Evolutionary conservation across 2,329 filamentous ascomycete species (phyloP).

Genomic region (Penicillium paneum): DNA sequence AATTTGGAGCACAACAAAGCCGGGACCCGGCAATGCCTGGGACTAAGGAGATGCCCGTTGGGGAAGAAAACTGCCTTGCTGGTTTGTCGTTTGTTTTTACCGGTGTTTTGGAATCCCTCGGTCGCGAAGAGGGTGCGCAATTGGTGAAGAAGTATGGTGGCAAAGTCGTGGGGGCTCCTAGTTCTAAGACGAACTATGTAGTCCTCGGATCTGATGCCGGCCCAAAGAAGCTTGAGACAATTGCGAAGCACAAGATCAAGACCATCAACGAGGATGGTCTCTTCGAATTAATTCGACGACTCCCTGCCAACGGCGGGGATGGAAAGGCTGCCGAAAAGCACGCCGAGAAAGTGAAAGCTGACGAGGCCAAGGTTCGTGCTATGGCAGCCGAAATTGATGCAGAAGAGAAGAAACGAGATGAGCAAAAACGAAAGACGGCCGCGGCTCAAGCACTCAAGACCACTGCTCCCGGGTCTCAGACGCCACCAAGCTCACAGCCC

Average conservation of each 20-base stretch:
- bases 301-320: slow-evolving; percentile 83
- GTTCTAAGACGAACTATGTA: slow-evolving; percentile 90
- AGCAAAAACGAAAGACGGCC: slow-evolving; percentile 44
- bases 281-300: slow-evolving; percentile 74
- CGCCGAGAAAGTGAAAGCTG: slow-evolving; percentile 77
- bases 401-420: slow-evolving; percentile 63
- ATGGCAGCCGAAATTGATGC: slow-evolving; percentile 82
- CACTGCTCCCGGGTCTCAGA: slow-evolving; percentile 45
- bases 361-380: slow-evolving; percentile 76
- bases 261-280: slow-evolving; percentile 93
- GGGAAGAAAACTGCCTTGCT: slow-evolving; percentile 82
- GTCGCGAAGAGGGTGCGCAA: slow-evolving; percentile 77
- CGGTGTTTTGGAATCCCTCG: slow-evolving; percentile 74
- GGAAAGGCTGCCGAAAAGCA: slow-evolving; percentile 84
- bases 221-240: slow-evolving; percentile 87
- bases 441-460: slow-evolving; percentile 34
- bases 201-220: slow-evolving; percentile 89
- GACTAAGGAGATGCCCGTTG: slow-evolving; percentile 70
- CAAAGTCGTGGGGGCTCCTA: slow-evolving; percentile 80
- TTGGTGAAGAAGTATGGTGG: slow-evolving; percentile 93
- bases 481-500: slow-evolving; percentile 39
- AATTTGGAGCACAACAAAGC: slow-evolving; percentile 65
- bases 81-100: slow-evolving; percentile 95
- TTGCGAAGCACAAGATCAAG: slow-evolving; percentile 73
- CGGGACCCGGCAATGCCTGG: slow-evolving; percentile 63